Percentiles rank a stretch among this genome's conserved stretches.
These are phyloP conservation scores for Smithsoniella earleae DNA, from an alignment of 163 green algal species.

Conservation along the genomic window DNA sequence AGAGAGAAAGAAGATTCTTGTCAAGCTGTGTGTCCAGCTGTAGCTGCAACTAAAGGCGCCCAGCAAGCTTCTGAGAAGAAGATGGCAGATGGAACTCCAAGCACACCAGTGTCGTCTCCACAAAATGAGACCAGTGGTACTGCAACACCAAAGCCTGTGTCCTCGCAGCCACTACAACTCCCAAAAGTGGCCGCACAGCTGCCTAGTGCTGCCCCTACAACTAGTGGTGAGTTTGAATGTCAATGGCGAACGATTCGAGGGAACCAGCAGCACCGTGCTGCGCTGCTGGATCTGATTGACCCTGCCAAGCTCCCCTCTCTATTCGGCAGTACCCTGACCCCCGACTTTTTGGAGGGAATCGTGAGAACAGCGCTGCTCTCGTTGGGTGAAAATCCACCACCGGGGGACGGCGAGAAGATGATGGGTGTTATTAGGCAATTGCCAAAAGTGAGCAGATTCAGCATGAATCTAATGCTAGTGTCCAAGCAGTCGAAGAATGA, in stretches of 20 bases:
- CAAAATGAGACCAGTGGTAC: background rate
- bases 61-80: background rate
- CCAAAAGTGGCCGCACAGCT: background rate
- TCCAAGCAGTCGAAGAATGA: background rate
- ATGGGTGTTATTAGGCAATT: background rate
- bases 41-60: too few relatives aligned
- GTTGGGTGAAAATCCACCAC: background rate
- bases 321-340: conserved; percentile 15
- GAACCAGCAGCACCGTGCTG: background rate
- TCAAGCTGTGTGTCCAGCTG: too few relatives aligned
- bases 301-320: background rate
- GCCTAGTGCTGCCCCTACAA: background rate
- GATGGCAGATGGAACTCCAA: background rate
- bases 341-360: background rate
- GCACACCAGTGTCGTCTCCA: background rate
- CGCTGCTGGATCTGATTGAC: background rate
- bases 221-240: background rate
- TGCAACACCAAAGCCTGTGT: background rate
- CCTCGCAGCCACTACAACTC: background rate
- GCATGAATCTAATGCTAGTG: conserved; percentile 18
- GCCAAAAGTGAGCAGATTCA: background rate
- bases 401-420: background rate
- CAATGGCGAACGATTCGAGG: background rate
- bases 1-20: background rate
- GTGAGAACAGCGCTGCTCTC: background rate